Conservation (phyloP, 2,329 filamentous ascomycete genomes). For the Beauveria brongniartii region DNA sequence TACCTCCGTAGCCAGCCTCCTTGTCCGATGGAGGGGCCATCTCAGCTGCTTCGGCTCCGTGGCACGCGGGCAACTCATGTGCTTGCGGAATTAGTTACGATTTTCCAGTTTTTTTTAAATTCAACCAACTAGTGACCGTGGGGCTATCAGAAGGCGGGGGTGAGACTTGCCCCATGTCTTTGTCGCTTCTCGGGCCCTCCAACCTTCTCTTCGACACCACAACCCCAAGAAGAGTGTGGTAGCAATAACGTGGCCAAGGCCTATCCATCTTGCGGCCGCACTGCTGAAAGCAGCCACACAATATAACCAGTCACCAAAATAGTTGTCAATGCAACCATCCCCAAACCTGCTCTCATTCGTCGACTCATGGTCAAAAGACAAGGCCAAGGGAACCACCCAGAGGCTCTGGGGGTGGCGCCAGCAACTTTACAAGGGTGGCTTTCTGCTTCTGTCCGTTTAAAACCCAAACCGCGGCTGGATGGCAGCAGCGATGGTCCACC, state of each 20-base stretch:
- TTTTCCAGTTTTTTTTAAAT: neutral
- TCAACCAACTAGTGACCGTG: neutral
- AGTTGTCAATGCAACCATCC: neutral
- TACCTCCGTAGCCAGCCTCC: neutral
- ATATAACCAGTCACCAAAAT: neutral
- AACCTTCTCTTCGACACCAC: neutral
- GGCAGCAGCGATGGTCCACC: neutral
- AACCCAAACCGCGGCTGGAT: conserved; percentile 1
- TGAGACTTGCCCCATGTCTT: neutral
- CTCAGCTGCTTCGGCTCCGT: conserved; percentile 9
- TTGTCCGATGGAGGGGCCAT: conserved; percentile 1
- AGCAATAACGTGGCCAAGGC: neutral
- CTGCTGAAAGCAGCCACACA: neutral
- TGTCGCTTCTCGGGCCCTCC: neutral
- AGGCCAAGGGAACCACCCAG: neutral
- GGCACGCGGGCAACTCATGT: conserved; percentile 5
- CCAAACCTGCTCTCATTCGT: neutral
- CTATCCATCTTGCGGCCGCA: neutral
- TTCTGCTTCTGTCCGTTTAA: conserved; percentile 9
- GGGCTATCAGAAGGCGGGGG: neutral
- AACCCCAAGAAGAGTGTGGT: neutral
- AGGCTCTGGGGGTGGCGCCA: conserved; percentile 6
- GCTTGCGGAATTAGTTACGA: neutral
- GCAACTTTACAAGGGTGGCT: neutral
- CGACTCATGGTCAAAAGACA: neutral